Conservation (phyloP, 768 basidiomycete genomes). For the Pleurotus tuber-regium region DNA sequence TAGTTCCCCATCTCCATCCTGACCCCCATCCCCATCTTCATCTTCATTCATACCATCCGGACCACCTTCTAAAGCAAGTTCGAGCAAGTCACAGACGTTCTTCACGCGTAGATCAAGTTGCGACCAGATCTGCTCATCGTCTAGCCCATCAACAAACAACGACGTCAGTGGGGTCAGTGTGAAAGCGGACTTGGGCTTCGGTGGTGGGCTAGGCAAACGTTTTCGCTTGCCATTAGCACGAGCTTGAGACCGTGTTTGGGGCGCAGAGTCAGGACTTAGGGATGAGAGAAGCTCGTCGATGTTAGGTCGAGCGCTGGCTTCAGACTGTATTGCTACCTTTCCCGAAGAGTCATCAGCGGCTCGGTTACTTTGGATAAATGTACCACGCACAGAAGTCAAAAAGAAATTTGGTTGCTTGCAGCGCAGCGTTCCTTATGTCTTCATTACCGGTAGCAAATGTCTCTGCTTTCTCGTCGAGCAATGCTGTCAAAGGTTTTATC, state of each 20-base stretch:
- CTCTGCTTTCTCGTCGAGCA: slow-evolving; percentile 55
- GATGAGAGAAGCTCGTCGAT: slow-evolving; percentile 66
- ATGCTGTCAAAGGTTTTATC: slow-evolving; percentile 47
- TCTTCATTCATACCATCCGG: slow-evolving; percentile 27
- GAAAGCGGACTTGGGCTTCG: slow-evolving; percentile 30
- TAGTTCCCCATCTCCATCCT: slow-evolving; percentile 27
- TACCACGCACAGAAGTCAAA: slow-evolving; percentile 68
- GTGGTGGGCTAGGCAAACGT: slow-evolving; percentile 33
- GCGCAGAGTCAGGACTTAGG: slow-evolving; percentile 63
- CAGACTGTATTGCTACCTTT: slow-evolving; percentile 60
- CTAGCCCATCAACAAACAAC: slow-evolving; percentile 77
- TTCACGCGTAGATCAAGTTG: slow-evolving; percentile 84
- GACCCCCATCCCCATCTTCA: slow-evolving; percentile 27
- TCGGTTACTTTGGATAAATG: neutral
- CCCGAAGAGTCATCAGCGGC: neutral
- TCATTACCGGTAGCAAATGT: slow-evolving; percentile 51
- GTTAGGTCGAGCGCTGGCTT: slow-evolving; percentile 60
- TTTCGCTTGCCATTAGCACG: slow-evolving; percentile 40
- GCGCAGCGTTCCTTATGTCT: slow-evolving; percentile 54
- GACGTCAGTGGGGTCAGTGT: slow-evolving; percentile 70
- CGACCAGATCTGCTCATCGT: slow-evolving; percentile 87
- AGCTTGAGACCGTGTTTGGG: slow-evolving; percentile 72
- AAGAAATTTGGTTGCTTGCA: slow-evolving; percentile 68
- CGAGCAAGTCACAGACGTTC: slow-evolving; percentile 66
- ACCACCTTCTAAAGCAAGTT: slow-evolving; percentile 59